Evolutionary conservation across 306 rosid species (phyloP), one percentile per base, ranked within the genome.

Genomic region (Notholithocarpus densiflorus): DNA sequence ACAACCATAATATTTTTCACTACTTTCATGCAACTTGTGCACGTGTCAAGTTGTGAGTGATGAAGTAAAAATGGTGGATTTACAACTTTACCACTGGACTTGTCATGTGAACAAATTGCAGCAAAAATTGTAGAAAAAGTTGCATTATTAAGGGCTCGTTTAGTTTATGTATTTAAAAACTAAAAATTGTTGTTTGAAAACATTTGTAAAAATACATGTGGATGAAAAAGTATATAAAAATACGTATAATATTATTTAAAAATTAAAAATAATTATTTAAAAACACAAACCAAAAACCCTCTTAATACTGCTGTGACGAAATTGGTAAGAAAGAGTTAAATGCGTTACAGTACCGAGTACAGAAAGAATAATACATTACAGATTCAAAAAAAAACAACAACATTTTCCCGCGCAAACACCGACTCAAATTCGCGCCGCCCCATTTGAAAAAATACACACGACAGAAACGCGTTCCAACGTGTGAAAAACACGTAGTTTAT

Each of bases 321-420:
- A 48, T 10, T 48, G 17, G 53, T 3, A 48, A 48, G 45, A 8
- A 8, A 40, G 45, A 40, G 45, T 8, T 40, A 40, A 40, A 40
- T 40, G 45, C 45, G 45, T 8, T 40, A 40, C 45, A 8, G 45
- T 9, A 8, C 45, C 11, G 45, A 40, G 45, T 40, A 59, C 26
- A 26, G 31, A 37, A 2, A 14, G 31, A 12, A 54, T 7, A 20
- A 14, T 75, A 1, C 9, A 7, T 71, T 75, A n/a, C 62, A 31
- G 26, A 7, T 71, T 43, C 71, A 60, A 40, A 40, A 40, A 34
- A 34, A 37, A 86, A 70, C 19, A 45, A 1, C 1, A 5, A 11
- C 52, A 10, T 56, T 78, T 90, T 90, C 92, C 92, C 89, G 94
- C 94, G 86, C 88, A 82, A 82, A 71, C 85, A 82, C 77, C 77